These are phyloP conservation scores for Paramyrothecium sp. DNA, from an alignment of 2,329 filamentous ascomycete genomes.

Conservation along the genomic window DNA sequence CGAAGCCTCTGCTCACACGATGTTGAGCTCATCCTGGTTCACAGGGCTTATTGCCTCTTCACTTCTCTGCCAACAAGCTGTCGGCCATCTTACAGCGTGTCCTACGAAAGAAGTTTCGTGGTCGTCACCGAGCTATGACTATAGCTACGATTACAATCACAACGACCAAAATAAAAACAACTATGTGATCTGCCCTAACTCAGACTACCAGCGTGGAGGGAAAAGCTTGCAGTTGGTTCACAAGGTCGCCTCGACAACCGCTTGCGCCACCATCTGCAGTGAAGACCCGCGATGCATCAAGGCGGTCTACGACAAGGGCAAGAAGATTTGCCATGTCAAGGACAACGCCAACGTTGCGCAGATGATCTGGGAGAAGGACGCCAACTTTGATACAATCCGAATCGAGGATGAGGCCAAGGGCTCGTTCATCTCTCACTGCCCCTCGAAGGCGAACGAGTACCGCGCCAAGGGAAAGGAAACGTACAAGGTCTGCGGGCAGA, in stretches of 20 bases:
- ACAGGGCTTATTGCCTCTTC: not conserved
- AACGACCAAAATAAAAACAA: not conserved
- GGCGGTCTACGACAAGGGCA: slow-evolving; percentile 15
- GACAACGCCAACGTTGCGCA: slow-evolving; percentile 6
- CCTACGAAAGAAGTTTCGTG: not conserved
- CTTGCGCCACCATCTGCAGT: slow-evolving; percentile 14
- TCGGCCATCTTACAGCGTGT: not conserved
- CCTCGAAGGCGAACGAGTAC: slow-evolving; percentile 7
- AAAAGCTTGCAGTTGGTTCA: slow-evolving; percentile 5
- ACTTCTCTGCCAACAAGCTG: not conserved
- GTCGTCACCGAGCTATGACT: not conserved
- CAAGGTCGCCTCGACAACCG: slow-evolving; percentile 8
- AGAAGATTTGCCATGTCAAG: slow-evolving; percentile 12
- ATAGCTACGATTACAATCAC: too few species aligned
- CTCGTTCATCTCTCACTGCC: slow-evolving; percentile 6
- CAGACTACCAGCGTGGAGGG: slow-evolving; percentile 13
- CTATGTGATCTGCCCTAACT: slow-evolving; percentile 10
- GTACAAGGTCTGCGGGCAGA: not conserved
- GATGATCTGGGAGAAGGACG: slow-evolving; percentile 11
- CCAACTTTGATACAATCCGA: slow-evolving; percentile 6
- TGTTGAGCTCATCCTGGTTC: not conserved
- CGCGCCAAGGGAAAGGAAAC: not conserved
- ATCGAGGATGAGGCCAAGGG: not conserved
- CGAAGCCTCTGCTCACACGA: not conserved
- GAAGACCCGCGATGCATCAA: slow-evolving; percentile 12